Base-by-base conservation (phyloP, 2,329 filamentous ascomycete genomes). In the Exophiala xenobiotica region DNA sequence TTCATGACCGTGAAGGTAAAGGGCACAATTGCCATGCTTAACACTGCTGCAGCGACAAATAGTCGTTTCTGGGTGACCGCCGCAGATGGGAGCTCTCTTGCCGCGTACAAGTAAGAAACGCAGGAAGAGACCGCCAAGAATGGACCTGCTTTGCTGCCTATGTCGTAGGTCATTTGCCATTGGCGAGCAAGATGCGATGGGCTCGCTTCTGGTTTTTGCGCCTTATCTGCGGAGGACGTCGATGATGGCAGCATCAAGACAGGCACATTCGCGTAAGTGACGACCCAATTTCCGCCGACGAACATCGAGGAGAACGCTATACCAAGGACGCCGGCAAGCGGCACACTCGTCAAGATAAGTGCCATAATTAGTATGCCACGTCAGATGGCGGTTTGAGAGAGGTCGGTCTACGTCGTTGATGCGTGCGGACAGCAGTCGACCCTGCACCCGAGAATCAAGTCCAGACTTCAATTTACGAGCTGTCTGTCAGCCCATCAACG, bases 121-220 rank as follows among this genome's bases (percentile, higher is more conserved):
- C 27, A 46, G 9, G 43, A 43, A 9, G 49, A 14, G 8, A 52
- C n/a, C 14, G 48, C 49, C n/a, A 38, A 26, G 23, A 41, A 31
- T 33, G 53, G 49, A 14, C 53, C 53, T n/a, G 40, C 49, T 23
- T 46, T 48, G 27, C 44, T 56, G 19, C 53, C 53, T 9, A 56
- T 41, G 27, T 52, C 24, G 16, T 49, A 56, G 9, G 41, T 29
- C 11, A n/a, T 14, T 16, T 45, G 39, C 53, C 53, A 56, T 31
- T 54, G 51, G 16, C 46, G 51, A 27, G 51, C 51, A 2, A 54
- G 46, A 33, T 54, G 51, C 18, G 24, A 9, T 14, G 35, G 27
- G 14, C 26, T 46, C 22, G 46, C 49, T 27, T 14, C 46, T n/a
- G 51, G 51, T 24, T 41, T 49, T 27, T 46, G 22, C 9, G 46